phyloP scores from a whole-genome alignment of 1,284 basidiomycete genomes.

The Pyrrhoderma lamaoense region DNA sequence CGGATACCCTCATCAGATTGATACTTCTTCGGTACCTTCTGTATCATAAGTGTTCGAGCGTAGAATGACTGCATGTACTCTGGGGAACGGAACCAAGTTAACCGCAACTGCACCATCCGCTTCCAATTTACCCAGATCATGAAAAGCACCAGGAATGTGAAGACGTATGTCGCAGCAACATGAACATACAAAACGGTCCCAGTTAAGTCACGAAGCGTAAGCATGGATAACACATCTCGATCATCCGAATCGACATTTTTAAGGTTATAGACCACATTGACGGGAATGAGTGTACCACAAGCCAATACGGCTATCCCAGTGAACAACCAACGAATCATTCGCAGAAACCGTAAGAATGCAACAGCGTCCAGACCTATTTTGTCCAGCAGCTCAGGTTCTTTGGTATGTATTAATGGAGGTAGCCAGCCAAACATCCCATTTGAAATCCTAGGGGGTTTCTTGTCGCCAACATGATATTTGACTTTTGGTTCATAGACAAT shows the following conservation, averaged over 20 bases:
- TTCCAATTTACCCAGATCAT: conserved; percentile 70
- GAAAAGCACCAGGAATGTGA: conserved; percentile 59
- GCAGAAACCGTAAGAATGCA: conserved; percentile 85
- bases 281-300: conserved; percentile 73
- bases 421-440: conserved; percentile 86
- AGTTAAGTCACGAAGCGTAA: conserved; percentile 72
- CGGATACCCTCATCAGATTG: conserved; percentile 74
- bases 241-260: conserved; percentile 42
- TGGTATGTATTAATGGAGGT: conserved; percentile 74
- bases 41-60: conserved; percentile 72
- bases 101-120: conserved; percentile 61
- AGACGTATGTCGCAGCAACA: conserved; percentile 66
- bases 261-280: conserved; percentile 71
- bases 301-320: conserved; percentile 56
- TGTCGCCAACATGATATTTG: conserved; percentile 82
- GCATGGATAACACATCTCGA: conserved; percentile 61
- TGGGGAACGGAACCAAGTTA: conserved; percentile 68
- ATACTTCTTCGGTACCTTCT: conserved; percentile 63
- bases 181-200: conserved; percentile 69
- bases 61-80: conserved; percentile 73
- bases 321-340: conserved; percentile 82
- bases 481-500: conserved; percentile 82
- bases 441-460: conserved; percentile 74
- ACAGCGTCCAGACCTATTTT: conserved; percentile 93
- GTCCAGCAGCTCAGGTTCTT: conserved; percentile 82